A percentile compares a stretch with the other conserved stretches of the same genome.
phyloP scores from a whole-genome alignment of 495 filamentous ascomycete species.

The Daldinia vernicosa region DNA sequence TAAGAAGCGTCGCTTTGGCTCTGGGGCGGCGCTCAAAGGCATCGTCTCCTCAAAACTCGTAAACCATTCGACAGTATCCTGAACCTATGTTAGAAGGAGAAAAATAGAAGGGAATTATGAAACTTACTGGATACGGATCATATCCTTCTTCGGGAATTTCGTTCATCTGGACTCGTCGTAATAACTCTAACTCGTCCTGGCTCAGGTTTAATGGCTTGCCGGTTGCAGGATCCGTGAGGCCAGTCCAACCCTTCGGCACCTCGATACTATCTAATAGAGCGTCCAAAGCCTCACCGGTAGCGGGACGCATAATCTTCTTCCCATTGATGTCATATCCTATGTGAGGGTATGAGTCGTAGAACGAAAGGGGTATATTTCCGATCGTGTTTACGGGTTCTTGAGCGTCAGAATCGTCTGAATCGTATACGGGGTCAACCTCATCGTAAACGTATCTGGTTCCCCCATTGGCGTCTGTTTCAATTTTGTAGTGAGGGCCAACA shows the following conservation, averaged over 20 bases:
- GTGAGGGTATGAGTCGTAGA: constrained; percentile 97
- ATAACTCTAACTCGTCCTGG: constrained; percentile 85
- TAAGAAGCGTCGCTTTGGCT: constrained; percentile 93
- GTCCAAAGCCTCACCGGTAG: constrained; percentile 92
- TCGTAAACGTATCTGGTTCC: constrained; percentile 68
- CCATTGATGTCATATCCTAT: constrained; percentile 99
- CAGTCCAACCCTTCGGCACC: constrained; percentile 97
- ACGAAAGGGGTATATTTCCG: constrained; percentile 90
- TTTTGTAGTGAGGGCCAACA: constrained; percentile 63
- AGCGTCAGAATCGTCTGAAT: constrained; percentile 90
- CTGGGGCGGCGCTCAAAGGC: constrained; percentile 92
- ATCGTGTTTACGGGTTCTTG: constrained; percentile 86
- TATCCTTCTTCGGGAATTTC: constrained; percentile 87
- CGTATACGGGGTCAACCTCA: constrained; percentile 94
- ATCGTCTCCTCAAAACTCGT: constrained; percentile 88
- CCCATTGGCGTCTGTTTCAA: constrained; percentile 65
- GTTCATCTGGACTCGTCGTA: constrained; percentile 90
- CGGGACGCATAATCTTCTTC: constrained; percentile 95
- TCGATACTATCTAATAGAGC: constrained; percentile 95
- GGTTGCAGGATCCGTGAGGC: constrained; percentile 89
- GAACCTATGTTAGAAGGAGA: constrained; percentile 20
- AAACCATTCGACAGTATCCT: constrained; percentile 92
- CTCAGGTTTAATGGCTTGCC: constrained; percentile 90
- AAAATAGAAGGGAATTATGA: neutral
- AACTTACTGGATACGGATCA: constrained; percentile 80